phyloP scores from a whole-genome alignment of 441 rosid species.

The Bruguiera hainesii region DNA sequence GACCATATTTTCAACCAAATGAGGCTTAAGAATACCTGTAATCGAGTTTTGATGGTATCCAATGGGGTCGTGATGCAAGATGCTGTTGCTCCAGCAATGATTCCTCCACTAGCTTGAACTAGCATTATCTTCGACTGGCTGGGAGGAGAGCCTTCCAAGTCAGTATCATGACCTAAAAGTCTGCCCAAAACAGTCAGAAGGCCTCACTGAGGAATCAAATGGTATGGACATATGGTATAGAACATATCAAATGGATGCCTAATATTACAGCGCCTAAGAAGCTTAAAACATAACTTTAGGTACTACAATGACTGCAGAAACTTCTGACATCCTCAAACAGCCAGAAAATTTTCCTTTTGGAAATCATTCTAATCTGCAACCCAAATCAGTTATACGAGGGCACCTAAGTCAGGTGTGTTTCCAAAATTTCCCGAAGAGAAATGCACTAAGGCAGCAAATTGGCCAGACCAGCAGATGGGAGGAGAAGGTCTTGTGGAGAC shows the following conservation, averaged over 20 bases:
- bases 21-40: slow-evolving; percentile 53
- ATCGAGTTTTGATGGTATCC: slow-evolving; percentile 90
- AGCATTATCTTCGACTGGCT: slow-evolving; percentile 46
- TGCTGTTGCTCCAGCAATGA: slow-evolving; percentile 88
- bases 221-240: not conserved
- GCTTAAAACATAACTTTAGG: not conserved
- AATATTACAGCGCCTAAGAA: not conserved
- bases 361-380: no score
- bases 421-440: no score
- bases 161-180: slow-evolving; percentile 53
- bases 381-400: no score
- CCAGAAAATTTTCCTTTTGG: no score
- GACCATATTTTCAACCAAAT: slow-evolving; percentile 9
- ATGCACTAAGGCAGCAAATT: no score
- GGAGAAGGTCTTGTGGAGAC: no score
- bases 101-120: slow-evolving; percentile 88
- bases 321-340: not conserved
- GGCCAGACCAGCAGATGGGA: no score
- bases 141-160: slow-evolving; percentile 41
- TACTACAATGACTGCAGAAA: not conserved
- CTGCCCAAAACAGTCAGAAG: slow-evolving; percentile 38
- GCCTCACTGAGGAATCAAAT: not conserved
- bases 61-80: slow-evolving; percentile 87
- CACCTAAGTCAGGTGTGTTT: no score
- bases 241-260: not conserved